phyloP scores from a whole-genome alignment of 1,139 yeast genomes.

The Lodderomyces parapsilosis region DNA sequence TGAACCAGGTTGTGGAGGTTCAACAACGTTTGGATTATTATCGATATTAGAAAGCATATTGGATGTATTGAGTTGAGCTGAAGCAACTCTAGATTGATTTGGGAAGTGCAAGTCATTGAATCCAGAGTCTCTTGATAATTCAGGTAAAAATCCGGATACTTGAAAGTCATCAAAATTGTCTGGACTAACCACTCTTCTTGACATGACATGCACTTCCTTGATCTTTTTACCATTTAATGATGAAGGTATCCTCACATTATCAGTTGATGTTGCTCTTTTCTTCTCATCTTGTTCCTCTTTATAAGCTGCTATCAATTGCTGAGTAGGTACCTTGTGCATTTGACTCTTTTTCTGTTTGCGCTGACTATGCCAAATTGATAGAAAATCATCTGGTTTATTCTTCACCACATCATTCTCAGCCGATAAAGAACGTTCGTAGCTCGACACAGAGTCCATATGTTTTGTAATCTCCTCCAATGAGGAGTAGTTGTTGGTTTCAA shows the following conservation, averaged over 20 bases:
- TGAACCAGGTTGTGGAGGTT: conserved; percentile 22
- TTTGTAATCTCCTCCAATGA: conserved; percentile 41
- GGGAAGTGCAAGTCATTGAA: conserved; percentile 36
- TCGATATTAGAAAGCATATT: conserved; percentile 30
- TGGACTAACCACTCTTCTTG: conserved; percentile 43
- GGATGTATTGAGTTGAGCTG: conserved; percentile 28
- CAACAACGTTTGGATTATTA: conserved; percentile 17
- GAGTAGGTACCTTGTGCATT: conserved; percentile 13
- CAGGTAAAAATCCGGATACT: conserved; percentile 44
- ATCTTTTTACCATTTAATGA: conserved; percentile 31
- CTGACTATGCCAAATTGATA: conserved; percentile 48
- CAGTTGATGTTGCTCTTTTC: conserved; percentile 5
- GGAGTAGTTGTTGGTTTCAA: conserved; percentile 30
- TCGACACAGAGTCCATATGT: conserved; percentile 19
- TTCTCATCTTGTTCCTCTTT: conserved; percentile 4
- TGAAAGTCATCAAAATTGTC: conserved; percentile 34
- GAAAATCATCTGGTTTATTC: conserved; percentile 25
- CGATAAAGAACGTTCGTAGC: conserved; percentile 42
- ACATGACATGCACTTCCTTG: conserved; percentile 44
- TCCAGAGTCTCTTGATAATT: conserved; percentile 49
- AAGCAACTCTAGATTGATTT: conserved; percentile 18
- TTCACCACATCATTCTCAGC: conserved; percentile 42
- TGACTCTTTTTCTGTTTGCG: conserved; percentile 21
- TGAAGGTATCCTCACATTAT: conserved; percentile 19
- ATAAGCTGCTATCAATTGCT: conserved; percentile 11